These are phyloP conservation scores for Olyra latifolia DNA, from an alignment of 176 grass and related monocot species.

Conservation along the genomic window DNA sequence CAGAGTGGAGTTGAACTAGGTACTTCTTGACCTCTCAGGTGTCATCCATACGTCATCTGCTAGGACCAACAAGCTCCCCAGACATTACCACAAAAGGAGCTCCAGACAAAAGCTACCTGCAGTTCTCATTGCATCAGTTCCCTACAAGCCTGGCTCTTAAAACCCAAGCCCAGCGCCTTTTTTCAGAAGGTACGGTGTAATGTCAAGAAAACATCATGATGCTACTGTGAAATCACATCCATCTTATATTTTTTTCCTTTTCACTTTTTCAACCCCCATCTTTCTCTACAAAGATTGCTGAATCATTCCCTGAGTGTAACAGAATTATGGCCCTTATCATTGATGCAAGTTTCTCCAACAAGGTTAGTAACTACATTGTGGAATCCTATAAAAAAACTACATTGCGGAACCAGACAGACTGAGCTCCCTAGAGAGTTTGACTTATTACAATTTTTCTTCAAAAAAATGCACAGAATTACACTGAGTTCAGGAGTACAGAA, in stretches of 20 bases:
- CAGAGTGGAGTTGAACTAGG: background rate
- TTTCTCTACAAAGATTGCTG: slow-evolving; percentile 44
- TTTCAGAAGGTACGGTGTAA: slow-evolving; percentile 46
- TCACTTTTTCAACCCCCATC: background rate
- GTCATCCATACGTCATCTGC: slow-evolving; percentile 32
- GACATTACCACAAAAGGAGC: slow-evolving; percentile 41
- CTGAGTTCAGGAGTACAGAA: background rate
- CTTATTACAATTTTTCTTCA: background rate
- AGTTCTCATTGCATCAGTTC: slow-evolving; percentile 32
- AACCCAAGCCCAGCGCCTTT: slow-evolving; percentile 34
- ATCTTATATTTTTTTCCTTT: slow-evolving; percentile 9
- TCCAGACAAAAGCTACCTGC: slow-evolving; percentile 41
- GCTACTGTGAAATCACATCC: slow-evolving; percentile 53
- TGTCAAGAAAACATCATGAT: slow-evolving; percentile 51
- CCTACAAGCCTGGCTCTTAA: slow-evolving; percentile 27
- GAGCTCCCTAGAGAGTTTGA: background rate
- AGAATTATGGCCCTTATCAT: slow-evolving; percentile 45
- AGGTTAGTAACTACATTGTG: background rate
- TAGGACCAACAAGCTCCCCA: slow-evolving; percentile 27
- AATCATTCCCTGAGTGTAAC: slow-evolving; percentile 32
- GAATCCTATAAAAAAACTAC: background rate
- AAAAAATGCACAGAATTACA: background rate
- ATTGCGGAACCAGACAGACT: background rate
- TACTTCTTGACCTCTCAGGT: slow-evolving; percentile 23
- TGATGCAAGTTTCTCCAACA: slow-evolving; percentile 1